A percentile compares a stretch with the other conserved stretches of the same genome.
These are phyloP conservation scores for Leccinum subgranulosum DNA, from an alignment of 768 basidiomycete species.

Conservation along the genomic window DNA sequence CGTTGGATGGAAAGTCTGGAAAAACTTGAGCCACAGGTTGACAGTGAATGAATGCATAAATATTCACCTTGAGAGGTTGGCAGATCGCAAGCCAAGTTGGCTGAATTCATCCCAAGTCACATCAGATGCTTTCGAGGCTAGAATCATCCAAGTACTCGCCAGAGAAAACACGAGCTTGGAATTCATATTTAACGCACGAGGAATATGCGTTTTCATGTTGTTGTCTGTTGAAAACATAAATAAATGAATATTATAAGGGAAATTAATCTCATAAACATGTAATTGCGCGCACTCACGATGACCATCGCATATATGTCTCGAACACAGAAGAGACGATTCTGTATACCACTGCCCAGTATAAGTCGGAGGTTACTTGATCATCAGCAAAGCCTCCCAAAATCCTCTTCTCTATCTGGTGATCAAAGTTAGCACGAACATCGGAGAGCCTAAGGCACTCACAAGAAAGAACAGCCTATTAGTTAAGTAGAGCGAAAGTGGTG, in stretches of 20 bases:
- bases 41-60: background rate
- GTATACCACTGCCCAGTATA: conserved; percentile 13
- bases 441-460: conserved; percentile 7
- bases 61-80: conserved; percentile 21
- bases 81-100: conserved; percentile 16
- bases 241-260: too few species aligned
- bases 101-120: conserved; percentile 1
- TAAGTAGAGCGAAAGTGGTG: conserved; percentile 20
- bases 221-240: background rate
- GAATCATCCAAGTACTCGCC: background rate
- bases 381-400: conserved; percentile 3
- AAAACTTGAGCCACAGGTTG: background rate
- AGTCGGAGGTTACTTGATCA: background rate
- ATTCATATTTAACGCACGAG: conserved; percentile 20
- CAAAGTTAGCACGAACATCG: background rate
- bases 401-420: conserved; percentile 20
- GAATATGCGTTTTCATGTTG: conserved; percentile 1
- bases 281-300: conserved; percentile 12
- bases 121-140: background rate
- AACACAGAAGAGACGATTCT: conserved; percentile 16
- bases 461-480: conserved; percentile 20
- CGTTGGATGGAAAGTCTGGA: conserved; percentile 4
- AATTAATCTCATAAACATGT: too few species aligned
- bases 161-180: conserved; percentile 18
- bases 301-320: conserved; percentile 10